Evolutionary conservation across 192 early-diverging fungal genomes (phyloP), one percentile per base, ranked within the genome.

Genomic region (Backusella mclennaniae): DNA sequence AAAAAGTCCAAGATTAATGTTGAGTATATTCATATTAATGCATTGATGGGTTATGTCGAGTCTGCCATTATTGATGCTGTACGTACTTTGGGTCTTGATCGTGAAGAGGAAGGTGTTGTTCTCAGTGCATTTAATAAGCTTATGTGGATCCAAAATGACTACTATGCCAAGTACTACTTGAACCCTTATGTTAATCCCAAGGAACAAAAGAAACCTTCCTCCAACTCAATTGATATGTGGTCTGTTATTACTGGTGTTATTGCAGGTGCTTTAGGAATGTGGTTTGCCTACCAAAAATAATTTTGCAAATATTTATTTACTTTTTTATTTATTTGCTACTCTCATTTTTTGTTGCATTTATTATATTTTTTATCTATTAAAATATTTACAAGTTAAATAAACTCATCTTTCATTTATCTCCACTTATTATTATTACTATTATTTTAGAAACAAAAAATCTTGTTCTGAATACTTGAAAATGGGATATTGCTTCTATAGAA

Each of bases 141-240:
- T 71, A 87, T 95, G 38, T 95, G 94, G 93, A 85, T 95, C 68
- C 94, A 95, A 84, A 95, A 91, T 75, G 94, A 95, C 73, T 84
- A 93, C 74, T 95, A 94, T 84, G 87, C 89, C 33, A 87, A 87
- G 79, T 94, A 91, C 76, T 95, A 95, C 42, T 86, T 89, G 66
- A 85, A 84, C 19, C 29, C 42, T 23, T 21, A 29, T 29, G 56
- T 63, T 63, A 63, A 26, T 14, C 56, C 56, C 26, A 23, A 63
- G 26, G 56, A 63, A 29, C 56, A 63, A 29, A 59, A 63, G 11
- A 26, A 63, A 14, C 0, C 29, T 21, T 36, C 6, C 21, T 41
- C 75, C 35, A 39, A 21, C 46, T 29, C 70, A 11, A 70, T 76
- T 52, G 26, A 56, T 29, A 63, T 63, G 56, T 63, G 56, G 23